Base-by-base conservation (phyloP, 768 basidiomycete genomes). In the Boletus edulis region DNA sequence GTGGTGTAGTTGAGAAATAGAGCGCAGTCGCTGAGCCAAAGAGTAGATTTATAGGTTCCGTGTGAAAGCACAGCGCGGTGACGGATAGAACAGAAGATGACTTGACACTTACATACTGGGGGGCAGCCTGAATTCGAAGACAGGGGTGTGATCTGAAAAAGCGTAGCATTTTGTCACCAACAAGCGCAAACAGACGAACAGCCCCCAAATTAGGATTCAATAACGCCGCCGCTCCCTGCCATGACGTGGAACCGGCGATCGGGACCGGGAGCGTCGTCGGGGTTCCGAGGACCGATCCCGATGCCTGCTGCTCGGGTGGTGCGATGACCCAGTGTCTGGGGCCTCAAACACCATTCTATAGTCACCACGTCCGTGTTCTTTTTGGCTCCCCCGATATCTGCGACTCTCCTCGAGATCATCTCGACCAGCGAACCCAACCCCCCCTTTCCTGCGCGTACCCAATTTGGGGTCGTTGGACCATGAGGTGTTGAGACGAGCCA, bases 341-440 rank as follows among this genome's bases (percentile, higher is more conserved):
- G 86, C 77, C 56, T 95, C 92, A 68, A 95, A 94, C 22, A 94
- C 89, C 87, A 94, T 85, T 20, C 82, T 84, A 65, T 94, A 92
- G 17, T 67, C 59, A 44, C 58, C 35, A 35, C 60, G 57, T 38
- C 73, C 76, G 37, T 71, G 69, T 14, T 71, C 67, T 18, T 67
- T 56, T 8, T 62, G 61, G 15, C 56, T 60, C 22, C 68, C 61
- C 49, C 92, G 71, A 62, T 94, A 94, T 51, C 79, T 78, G 48
- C 82, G 77, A 1, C 90, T 90, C 56, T 77, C 75, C 64, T 90
- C 90, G 14, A 94, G 75, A 63, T 93, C 86, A 22, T 86, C 81
- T 34, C 90, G 78, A 27, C 91, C 91, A 1, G 74, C 91, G 61
- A 86, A 92, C 4, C 81, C 80, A 24, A 72, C 58, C 57, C 49